A percentile compares a stretch with the other conserved stretches of the same genome.
phyloP scores from a whole-genome alignment of 2,329 filamentous ascomycete genomes.

The Fusarium armeniacum region DNA sequence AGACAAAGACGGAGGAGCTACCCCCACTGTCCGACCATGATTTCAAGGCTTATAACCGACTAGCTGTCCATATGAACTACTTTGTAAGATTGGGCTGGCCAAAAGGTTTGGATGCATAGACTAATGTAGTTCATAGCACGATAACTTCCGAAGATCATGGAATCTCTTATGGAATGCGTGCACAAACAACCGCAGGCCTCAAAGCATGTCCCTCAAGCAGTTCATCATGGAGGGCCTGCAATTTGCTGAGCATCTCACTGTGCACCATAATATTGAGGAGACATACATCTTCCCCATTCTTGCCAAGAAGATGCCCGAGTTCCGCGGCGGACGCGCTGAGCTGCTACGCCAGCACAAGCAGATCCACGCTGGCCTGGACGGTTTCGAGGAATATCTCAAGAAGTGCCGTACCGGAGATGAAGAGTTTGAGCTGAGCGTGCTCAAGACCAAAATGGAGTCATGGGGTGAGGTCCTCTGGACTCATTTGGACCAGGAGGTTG shows the following conservation, averaged over 20 bases:
- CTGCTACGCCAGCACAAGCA: constrained; percentile 80
- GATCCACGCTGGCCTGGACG: constrained; percentile 83
- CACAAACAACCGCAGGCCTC: constrained; percentile 68
- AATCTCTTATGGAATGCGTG: constrained; percentile 77
- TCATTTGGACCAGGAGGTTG: constrained; percentile 88
- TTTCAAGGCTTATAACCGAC: constrained; percentile 77
- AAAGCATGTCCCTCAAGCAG: constrained; percentile 74
- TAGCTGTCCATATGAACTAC: constrained; percentile 81
- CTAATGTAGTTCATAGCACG: constrained; percentile 67
- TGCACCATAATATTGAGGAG: constrained; percentile 89
- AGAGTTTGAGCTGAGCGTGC: constrained; percentile 67
- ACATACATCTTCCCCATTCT: constrained; percentile 83
- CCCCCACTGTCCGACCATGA: constrained; percentile 76
- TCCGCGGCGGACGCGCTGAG: constrained; percentile 68
- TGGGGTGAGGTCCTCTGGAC: constrained; percentile 85
- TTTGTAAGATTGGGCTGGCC: constrained; percentile 65
- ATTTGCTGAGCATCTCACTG: constrained; percentile 77
- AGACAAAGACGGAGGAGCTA: constrained; percentile 53
- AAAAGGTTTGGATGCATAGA: neutral
- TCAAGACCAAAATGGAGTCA: constrained; percentile 80
- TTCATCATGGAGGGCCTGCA: constrained; percentile 78
- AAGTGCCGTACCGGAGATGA: constrained; percentile 73
- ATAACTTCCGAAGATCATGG: constrained; percentile 82
- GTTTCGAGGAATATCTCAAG: constrained; percentile 74
- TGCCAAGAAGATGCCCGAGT: constrained; percentile 83